Evolutionary conservation across 768 basidiomycete genomes (phyloP), one percentile per base, ranked within the genome.

Genomic region (Suillus luteus): DNA sequence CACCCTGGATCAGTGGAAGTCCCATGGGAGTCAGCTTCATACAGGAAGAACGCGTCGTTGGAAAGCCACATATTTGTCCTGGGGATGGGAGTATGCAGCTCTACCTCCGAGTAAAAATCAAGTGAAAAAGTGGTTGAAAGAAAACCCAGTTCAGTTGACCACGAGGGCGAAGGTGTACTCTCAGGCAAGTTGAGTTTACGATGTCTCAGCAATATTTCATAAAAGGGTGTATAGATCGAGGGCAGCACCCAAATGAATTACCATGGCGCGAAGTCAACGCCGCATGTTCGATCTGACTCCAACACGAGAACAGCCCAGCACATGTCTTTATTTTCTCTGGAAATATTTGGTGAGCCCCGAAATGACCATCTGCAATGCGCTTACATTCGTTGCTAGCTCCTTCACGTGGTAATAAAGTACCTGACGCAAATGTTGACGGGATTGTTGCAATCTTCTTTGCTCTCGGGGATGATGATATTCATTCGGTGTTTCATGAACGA

Each of bases 41-140:
- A 59, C 55, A 22, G 7, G 62, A 35, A 60, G 46, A 19, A 49
- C 6, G 14, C 62, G 33, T n/a, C 61, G 54, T 10, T 61, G 68
- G 27, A 51, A 44, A 67, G 79, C 61, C 66, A 72, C 40, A 61
- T 66, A 4, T 74, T 77, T 65, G 71, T 86, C 44, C 51, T 74
- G 78, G 31, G 92, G 92, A 6, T 96, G 93, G 95, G 93, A 95
- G 69, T 96, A 89, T 76, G 88, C 87, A 0, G 80, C 84, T 59
- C 71, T 72, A 62, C 92, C 95, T 0, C 93, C 93, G 0, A 86
- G 83, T 63, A 72, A 79, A 27, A 81, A 76, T 67, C 80, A 86
- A 70, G 80, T 85, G 3, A 81, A 80, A 51, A 74, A 72, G 51
- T 92, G 89, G 86, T 71, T 93, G 54, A 69, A 70, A 59, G 69